Evolutionary conservation across 352 stramenopile species (phyloP), one percentile per base, ranked within the genome.

Genomic region (Hyaloperonospora brassicae): DNA sequence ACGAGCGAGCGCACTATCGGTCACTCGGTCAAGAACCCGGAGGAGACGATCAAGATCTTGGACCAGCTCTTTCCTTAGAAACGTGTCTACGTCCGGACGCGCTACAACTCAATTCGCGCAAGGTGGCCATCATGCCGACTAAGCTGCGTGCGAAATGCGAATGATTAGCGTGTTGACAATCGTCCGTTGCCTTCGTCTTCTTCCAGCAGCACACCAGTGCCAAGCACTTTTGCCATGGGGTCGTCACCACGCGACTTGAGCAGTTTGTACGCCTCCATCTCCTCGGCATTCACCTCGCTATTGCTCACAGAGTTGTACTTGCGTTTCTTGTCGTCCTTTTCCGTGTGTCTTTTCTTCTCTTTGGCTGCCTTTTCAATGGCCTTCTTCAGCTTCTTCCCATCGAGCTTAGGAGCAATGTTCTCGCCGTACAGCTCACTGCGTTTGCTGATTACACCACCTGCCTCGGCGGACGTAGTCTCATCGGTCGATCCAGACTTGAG

Each of bases 31-130:
- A 98, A 83, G 47, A 95, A 76, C 49, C 95, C 90, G 2, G 92
- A 98, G 53, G 96, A 99, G 82, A 99, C 97, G 8, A 91, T 98
- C 63, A 73, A 91, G 59, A 84, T 98, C 69, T 96, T 97, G 62
- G 95, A 95, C 53, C 85, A 98, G 73, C 81, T 99, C 52, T 99
- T 99, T 72, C 89, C 93, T 51, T 90, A 64, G 50, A 61, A 21
- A 22, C 47, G 34, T 40, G 67, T 31, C n/a, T 50, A 23, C 55
- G 57, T n/a, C 14, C 12, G 58, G 41, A 30, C 43, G 53, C 51
- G 40, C 55, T 63, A 47, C 41, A 54, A 51, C 53, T 49, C 35
- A 38, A 24, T 38, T 44, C 38, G 41, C 43, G 48, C 51, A 56
- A 57, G 17, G 57, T 62, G 54, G 48, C 43, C 63, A 64, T 68